A percentile compares a stretch with the other conserved stretches of the same genome.
Conservation (phyloP, 805 yeast species). For the Starmerella floricola region DNA sequence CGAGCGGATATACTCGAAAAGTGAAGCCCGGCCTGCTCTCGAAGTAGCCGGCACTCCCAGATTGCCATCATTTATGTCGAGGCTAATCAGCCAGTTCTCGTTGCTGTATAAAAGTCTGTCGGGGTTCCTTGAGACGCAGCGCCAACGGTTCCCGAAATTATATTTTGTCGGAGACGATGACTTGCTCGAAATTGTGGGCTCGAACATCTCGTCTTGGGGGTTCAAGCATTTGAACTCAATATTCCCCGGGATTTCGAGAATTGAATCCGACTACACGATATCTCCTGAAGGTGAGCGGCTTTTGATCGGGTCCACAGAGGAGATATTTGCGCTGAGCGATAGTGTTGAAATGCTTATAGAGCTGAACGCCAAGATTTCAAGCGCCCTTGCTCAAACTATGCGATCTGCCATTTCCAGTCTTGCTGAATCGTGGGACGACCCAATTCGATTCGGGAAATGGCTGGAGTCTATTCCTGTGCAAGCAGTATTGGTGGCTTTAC, state of each 20-base stretch:
- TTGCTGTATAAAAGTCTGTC: slow-evolving; percentile 54
- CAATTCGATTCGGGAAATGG: slow-evolving; percentile 27
- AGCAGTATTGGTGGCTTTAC: slow-evolving; percentile 23
- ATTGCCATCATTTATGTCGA: slow-evolving; percentile 36
- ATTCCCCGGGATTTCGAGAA: slow-evolving; percentile 12
- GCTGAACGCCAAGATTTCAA: slow-evolving; percentile 44
- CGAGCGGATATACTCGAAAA: slow-evolving; percentile 38
- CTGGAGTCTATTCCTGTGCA: slow-evolving; percentile 43
- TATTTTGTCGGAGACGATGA: slow-evolving; percentile 89
- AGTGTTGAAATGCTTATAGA: slow-evolving; percentile 51
- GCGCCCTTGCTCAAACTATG: slow-evolving; percentile 35
- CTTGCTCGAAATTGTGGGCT: slow-evolving; percentile 66
- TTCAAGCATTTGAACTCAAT: slow-evolving; percentile 8
- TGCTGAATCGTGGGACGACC: slow-evolving; percentile 14
- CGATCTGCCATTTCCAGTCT: slow-evolving; percentile 28
- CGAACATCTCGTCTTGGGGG: slow-evolving; percentile 31
- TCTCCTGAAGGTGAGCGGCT: slow-evolving; percentile 61
- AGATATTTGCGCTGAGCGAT: no score
- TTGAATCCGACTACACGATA: slow-evolving; percentile 26
- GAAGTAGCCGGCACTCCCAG: slow-evolving; percentile 45
- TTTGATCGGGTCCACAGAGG: no score
- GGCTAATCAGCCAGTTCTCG: slow-evolving; percentile 42
- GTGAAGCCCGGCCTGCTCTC: slow-evolving; percentile 34
- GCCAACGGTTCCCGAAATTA: slow-evolving; percentile 67
- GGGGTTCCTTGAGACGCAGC: slow-evolving; percentile 68